Evolutionary conservation across 441 rosid genomes (phyloP), one percentile per base, ranked within the genome.

Genomic region (Populus hybrid): DNA sequence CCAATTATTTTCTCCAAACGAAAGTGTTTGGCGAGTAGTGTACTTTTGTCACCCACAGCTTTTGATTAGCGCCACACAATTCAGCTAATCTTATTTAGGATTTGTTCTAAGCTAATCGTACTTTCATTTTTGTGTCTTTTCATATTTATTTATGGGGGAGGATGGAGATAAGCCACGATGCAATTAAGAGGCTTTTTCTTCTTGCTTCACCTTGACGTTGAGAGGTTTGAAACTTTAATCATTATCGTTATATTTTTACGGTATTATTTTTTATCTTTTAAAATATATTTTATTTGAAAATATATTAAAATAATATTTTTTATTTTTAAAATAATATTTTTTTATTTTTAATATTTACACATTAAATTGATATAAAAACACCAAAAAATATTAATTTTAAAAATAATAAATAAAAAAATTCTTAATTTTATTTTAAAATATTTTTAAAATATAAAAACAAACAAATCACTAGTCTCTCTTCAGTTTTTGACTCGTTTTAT

Each of bases 11-110:
- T 67, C 63, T 20, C 18, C 73, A 14, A 38, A 73, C 46, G 46
- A 18, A 24, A 71, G 72, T 40, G 68, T 66, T 69, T 16, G 78
- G 70, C 75, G 57, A 80, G 80, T 76, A 73, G 73, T 50, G 36
- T 32, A n/a, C 11, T 21, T 83, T 81, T 75, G 76, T 64, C 81
- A 70, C 65, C 36, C 30, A n/a, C 64, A 50, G 68, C 65, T 24
- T 50, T 23, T 6, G 4, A 42, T 35, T 68, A 28, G 61, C 79
- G 78, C 46, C 59, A 38, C 68, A 72, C 77, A 69, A 32, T 73
- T 82, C 85, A 64, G 75, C 71, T 16, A 30, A 70, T 50, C 67
- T 36, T 42, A n/a, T n/a, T 46, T 32, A 8, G 67, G 73, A 61
- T 65, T 35, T 34, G 57, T 21, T 42, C 16, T 59, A 5, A 32